Conservation (phyloP, 1,284 basidiomycete genomes). For the Ustilago esculenta region DNA sequence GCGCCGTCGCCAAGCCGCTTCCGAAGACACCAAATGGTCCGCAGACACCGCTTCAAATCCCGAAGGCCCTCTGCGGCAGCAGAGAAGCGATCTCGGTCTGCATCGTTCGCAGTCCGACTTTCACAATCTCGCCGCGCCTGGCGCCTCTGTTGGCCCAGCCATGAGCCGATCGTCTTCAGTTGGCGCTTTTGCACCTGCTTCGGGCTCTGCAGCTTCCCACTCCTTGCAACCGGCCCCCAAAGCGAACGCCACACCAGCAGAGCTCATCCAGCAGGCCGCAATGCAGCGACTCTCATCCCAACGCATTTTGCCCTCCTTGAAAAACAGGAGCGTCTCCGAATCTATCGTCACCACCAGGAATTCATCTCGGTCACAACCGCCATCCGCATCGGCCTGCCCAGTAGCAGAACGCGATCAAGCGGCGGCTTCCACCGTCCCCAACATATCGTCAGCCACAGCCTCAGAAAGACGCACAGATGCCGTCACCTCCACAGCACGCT, state of each 20-base stretch:
- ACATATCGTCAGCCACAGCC: neutral
- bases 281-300: slow-evolving; percentile 44
- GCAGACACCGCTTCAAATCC: neutral
- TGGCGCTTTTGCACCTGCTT: neutral
- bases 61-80: neutral
- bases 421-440: neutral
- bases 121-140: slow-evolving; percentile 4
- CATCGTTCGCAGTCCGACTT: slow-evolving; percentile 26
- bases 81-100: neutral
- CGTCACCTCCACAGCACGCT: neutral
- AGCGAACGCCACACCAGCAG: slow-evolving; percentile 11
- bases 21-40: slow-evolving; percentile 33
- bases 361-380: neutral
- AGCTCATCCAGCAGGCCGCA: slow-evolving; percentile 39
- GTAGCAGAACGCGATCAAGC: neutral
- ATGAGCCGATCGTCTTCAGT: slow-evolving; percentile 21
- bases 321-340: slow-evolving; percentile 19
- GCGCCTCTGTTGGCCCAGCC: neutral
- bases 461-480: neutral
- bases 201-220: neutral
- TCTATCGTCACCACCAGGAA: slow-evolving; percentile 3
- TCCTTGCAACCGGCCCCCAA: neutral
- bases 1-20: slow-evolving; percentile 30
- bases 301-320: slow-evolving; percentile 14
- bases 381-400: neutral